These are phyloP conservation scores for Lophium mytilinum DNA, from an alignment of 495 filamentous ascomycete genomes.

Conservation along the genomic window DNA sequence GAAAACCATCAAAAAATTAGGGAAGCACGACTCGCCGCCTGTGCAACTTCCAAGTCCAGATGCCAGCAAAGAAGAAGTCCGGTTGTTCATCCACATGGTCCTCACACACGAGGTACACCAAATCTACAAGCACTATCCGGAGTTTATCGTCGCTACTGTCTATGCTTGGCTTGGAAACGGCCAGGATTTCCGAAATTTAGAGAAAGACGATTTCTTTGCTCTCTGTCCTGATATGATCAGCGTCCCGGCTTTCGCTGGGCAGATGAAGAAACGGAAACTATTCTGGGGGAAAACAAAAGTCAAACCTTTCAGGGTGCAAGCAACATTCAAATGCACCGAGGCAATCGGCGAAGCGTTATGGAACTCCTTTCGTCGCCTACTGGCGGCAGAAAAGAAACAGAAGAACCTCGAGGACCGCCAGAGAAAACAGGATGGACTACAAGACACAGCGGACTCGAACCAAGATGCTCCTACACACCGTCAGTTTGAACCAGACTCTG, in stretches of 20 bases:
- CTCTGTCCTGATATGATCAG: neutral
- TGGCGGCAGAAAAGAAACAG: neutral
- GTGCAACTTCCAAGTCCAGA: neutral
- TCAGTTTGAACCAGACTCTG: too few species aligned
- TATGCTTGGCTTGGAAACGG: conserved; percentile 6
- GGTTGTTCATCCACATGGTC: conserved; percentile 12
- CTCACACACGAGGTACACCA: conserved; percentile 5
- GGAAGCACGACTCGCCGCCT: neutral
- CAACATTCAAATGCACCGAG: neutral
- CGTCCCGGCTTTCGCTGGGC: neutral
- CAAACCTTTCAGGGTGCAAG: neutral
- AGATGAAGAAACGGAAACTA: neutral
- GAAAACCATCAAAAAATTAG: neutral
- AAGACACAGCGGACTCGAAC: neutral
- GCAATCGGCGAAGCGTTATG: neutral
- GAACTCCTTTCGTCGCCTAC: neutral
- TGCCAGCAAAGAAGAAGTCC: conserved; percentile 3
- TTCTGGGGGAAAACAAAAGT: too few species aligned
- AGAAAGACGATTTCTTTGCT: neutral
- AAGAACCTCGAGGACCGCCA: neutral
- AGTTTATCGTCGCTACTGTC: conserved; percentile 11
- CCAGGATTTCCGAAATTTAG: neutral
- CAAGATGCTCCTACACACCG: too few species aligned
- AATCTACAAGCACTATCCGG: conserved; percentile 8
- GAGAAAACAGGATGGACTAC: neutral